Base-by-base conservation (phyloP, 352 stramenopile species). In the Globisporangium camurandrum region DNA sequence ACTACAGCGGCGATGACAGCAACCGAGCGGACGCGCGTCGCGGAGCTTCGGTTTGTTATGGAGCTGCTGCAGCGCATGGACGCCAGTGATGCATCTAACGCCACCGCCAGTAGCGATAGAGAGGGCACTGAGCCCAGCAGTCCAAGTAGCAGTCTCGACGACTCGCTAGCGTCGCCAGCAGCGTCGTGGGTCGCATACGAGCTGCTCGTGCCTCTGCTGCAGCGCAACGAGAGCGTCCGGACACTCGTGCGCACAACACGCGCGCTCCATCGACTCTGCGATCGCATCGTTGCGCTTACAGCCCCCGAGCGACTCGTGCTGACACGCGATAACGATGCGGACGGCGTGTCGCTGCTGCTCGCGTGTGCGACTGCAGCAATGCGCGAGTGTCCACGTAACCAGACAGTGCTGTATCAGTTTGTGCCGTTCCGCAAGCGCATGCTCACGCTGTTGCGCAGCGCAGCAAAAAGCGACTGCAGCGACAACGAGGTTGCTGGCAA, bases 161-260 rank as follows among this genome's bases (percentile, higher is more conserved):
- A 7, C 7, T 57, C 65, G n/a, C n/a, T n/a, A n/a, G n/a, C n/a
- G n/a, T n/a, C n/a, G n/a, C n/a, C n/a, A n/a, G n/a, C n/a, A n/a
- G 16, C 22, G 0, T 38, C 60, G 2, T 84, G 67, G 71, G 33
- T 69, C 26, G 61, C 50, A 0, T 88, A 82, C 31, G 70, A 82
- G 20, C 52, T 84, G 10, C 17, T 88, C 0, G 26, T 71, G 2
- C 71, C 74, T 1, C 69, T 86, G n/a, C 51, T 91, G 9, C 62
- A 77, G 31, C 63, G 49, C 8, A 84, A 80, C 28, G 45, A 62
- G 1, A 47, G 78, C 33, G 61, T 71, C 3, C 65, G 64, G 0
- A 59, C 74, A 8, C 58, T 82, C 8, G 66, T 91, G 26, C 64
- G 80, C 2, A 91, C 77, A 14, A 82, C 69, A 1, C 64, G 68